Evolutionary conservation across 164 flowering plant species (phyloP), one percentile per base, ranked within the genome.

Genomic region (Nelumbo lutea): DNA sequence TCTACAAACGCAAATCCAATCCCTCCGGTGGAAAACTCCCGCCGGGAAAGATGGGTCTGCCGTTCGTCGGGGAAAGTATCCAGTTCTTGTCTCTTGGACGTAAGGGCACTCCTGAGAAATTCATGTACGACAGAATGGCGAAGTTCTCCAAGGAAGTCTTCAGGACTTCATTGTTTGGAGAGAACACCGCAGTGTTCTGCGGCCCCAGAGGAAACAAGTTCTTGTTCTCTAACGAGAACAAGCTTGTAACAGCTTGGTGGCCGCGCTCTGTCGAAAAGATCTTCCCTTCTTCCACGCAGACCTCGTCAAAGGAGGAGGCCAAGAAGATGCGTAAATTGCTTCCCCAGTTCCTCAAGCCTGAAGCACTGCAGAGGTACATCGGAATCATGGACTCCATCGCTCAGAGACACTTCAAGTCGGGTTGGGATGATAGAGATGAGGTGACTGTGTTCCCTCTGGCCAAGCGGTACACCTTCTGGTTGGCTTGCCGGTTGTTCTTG

Each of bases 201-300:
- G 81, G 84, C 11, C 65, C 84, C 0, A 50, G 56, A 0, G 80
- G 82, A 9, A 76, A 85, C 76, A 85, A 81, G 66, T 81, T 85
- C 78, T 52, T 85, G 55, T 85, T 81, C 70, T 81, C 86, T 6
- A 85, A 85, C 66, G 88, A 85, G 77, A 74, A 76, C 76, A 83
- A 81, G 69, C 80, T 83, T n/a, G 80, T 83, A 3, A 47, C 45
- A 1, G 61, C 80, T 0, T 81, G 87, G 87, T 83, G 82, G 84
- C 87, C 87, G 0, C 39, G n/a, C 39, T 70, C 83, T 2, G 76
- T 83, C 38, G 64, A 76, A 65, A 83, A 78, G 57, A 63, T 81
- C 56, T 81, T 83, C 73, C 83, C 82, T 8, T 68, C 76, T 39
- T 72, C 79, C 3, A 13, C 15, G 1, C 76, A 76, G 55, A 72